Evolutionary conservation across 1,284 basidiomycete species (phyloP).

Genomic region (Ustilago bromivora): DNA sequence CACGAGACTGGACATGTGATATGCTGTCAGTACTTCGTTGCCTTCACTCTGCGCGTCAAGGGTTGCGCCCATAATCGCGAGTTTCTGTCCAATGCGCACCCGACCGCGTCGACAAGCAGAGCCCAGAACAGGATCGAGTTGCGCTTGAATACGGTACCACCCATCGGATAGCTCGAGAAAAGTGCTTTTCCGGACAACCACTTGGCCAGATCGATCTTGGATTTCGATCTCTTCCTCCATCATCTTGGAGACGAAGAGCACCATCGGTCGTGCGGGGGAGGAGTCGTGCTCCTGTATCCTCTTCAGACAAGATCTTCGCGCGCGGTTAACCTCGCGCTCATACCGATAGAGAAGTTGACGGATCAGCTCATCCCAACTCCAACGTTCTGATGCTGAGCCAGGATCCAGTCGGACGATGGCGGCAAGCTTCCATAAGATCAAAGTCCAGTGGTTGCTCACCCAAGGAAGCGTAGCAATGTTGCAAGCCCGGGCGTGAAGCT

Average conservation of each 20-base stretch:
- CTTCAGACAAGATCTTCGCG: conserved; percentile 83
- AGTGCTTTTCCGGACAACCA: conserved; percentile 9
- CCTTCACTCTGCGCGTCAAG: conserved; percentile 74
- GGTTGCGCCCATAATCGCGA: conserved; percentile 82
- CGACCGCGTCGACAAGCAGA: conserved; percentile 78
- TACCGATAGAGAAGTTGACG: conserved; percentile 89
- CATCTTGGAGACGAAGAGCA: conserved; percentile 84
- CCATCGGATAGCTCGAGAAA: conserved; percentile 90
- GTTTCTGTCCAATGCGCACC: conserved; percentile 83
- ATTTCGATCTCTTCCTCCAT: conserved; percentile 57
- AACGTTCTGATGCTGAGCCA: conserved; percentile 30
- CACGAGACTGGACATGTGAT: conserved; percentile 76
- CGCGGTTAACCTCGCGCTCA: conserved; percentile 85
- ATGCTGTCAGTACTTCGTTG: conserved; percentile 84
- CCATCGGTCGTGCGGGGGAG: conserved; percentile 79
- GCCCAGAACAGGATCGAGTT: conserved; percentile 79
- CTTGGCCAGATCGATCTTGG: conserved; percentile 15
- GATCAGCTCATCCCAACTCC: conserved; percentile 73
- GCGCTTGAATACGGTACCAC: conserved; percentile 88
- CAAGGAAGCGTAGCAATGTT: conserved; percentile 78
- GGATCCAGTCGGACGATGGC: conserved; percentile 79
- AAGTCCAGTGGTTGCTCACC: conserved; percentile 90
- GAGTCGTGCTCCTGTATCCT: conserved; percentile 82
- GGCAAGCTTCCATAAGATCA: conserved; percentile 94
- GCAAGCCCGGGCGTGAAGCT: conserved; percentile 48